phyloP scores from a whole-genome alignment of 352 stramenopile genomes.

The Phytophthora citricola region DNA sequence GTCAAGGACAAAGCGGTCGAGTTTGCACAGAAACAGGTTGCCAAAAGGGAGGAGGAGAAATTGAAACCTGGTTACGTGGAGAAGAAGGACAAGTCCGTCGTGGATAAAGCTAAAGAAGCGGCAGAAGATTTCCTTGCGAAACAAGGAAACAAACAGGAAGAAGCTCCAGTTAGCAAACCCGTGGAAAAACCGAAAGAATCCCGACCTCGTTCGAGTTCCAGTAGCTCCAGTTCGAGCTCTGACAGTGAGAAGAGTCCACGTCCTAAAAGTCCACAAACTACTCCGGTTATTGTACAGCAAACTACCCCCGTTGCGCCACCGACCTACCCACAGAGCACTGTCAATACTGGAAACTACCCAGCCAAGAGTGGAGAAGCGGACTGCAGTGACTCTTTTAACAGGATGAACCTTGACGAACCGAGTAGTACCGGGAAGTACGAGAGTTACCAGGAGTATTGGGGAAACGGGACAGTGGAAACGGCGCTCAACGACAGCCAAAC shows the following conservation, averaged over 20 bases:
- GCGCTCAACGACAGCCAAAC: not conserved
- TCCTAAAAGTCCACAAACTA: not conserved
- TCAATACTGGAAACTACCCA: not conserved
- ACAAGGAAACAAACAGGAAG: constrained; percentile 17
- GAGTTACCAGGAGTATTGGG: constrained; percentile 37
- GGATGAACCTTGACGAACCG: constrained; percentile 10
- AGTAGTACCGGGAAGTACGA: constrained; percentile 15
- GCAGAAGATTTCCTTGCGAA: constrained; percentile 35
- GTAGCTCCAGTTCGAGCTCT: constrained; percentile 13
- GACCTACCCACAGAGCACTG: not conserved
- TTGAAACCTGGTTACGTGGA: constrained; percentile 21
- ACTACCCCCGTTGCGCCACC: constrained; percentile 1
- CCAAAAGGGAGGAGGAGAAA: constrained; percentile 32
- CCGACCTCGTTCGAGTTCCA: constrained; percentile 12
- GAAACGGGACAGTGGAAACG: constrained; percentile 1
- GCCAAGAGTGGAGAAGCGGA: not conserved
- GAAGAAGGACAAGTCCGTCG: constrained; percentile 32
- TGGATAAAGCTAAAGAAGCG: constrained; percentile 29
- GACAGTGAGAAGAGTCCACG: not conserved
- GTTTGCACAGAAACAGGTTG: constrained; percentile 33
- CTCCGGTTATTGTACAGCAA: not conserved
- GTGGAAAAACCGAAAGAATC: constrained; percentile 2
- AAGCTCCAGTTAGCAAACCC: not conserved
- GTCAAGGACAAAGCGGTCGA: constrained; percentile 35
- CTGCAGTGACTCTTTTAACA: constrained; percentile 12